These are phyloP conservation scores for Gigaspora rosea DNA, from an alignment of 192 early-diverging fungal genomes.

Conservation along the genomic window DNA sequence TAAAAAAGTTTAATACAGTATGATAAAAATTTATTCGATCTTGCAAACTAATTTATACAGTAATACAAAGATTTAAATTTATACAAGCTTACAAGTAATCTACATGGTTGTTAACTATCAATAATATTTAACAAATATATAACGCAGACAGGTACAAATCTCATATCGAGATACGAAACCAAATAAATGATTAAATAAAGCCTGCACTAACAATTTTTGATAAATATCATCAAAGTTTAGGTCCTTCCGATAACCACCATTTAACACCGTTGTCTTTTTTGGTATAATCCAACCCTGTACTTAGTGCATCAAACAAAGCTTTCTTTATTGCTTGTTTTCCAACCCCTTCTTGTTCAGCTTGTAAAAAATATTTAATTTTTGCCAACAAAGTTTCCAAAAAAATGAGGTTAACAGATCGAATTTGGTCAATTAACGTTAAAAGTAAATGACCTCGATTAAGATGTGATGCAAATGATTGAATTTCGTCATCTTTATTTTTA, in stretches of 20 bases:
- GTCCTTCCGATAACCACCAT: conserved; percentile 30
- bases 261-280: conserved; percentile 27
- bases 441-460: conserved; percentile 35
- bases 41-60: no score
- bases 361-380: conserved; percentile 38
- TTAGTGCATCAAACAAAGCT: conserved; percentile 20
- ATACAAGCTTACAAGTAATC: no score
- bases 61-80: no score
- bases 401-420: conserved; percentile 42
- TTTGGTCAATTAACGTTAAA: conserved; percentile 43
- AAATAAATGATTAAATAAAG: no score
- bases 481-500: conserved; percentile 19
- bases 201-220: no score
- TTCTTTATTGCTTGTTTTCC: conserved; percentile 13
- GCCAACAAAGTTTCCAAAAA: conserved; percentile 41
- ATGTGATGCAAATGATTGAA: conserved; percentile 22
- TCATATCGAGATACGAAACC: no score
- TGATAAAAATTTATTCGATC: no score
- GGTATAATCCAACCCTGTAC: conserved; percentile 28
- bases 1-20: no score
- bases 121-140: no score
- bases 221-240: background rate
- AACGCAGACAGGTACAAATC: no score
- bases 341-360: conserved; percentile 27
- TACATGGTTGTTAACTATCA: no score